Evolutionary conservation across 768 basidiomycete species (phyloP), one percentile per base, ranked within the genome.

Genomic region (Russula dissimulans): DNA sequence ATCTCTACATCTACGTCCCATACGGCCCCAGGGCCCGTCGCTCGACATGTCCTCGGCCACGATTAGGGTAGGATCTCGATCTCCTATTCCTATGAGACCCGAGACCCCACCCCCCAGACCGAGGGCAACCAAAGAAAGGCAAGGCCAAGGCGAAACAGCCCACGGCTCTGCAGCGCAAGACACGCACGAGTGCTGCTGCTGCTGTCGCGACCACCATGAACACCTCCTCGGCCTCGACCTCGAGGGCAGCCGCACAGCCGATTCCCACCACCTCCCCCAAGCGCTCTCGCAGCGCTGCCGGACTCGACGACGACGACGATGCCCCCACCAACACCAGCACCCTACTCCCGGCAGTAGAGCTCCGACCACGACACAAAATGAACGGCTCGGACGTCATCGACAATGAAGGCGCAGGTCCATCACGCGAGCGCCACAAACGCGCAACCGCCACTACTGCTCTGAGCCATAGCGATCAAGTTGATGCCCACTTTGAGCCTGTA

Each of bases 341-440:
- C 26, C 22, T 31, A 14, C 45, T 5, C 1, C 26, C 45, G 5
- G 12, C 26, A 26, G 11, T 34, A 9, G 49, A 36, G n/a, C n/a
- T 11, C n/a, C 11, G 17, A 8, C 8, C 8, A 15, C 17, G 31
- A 32, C 12, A 4, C 14, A 51, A 26, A n/a, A 44, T 5, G 41
- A 31, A 3, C 5, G 5, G 10, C n/a, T 10, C 4, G 4, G 42
- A 22, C 36, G 36, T 7, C 36, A 38, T 11, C 36, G 8, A 6
- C 36, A 36, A 15, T 12, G 11, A 41, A 41, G 39, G 12, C 41
- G n/a, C 44, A 0, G 41, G 32, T 15, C 49, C 15, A 8, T 26
- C 29, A 17, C 18, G 39, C 51, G 57, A 62, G 26, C 61, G 61
- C 31, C 61, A 44, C 51, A 56, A 45, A 47, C 46, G 44, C 18